These are phyloP conservation scores for Eucalyptus regnans DNA, from an alignment of 345 rosid genomes.

Conservation along the genomic window DNA sequence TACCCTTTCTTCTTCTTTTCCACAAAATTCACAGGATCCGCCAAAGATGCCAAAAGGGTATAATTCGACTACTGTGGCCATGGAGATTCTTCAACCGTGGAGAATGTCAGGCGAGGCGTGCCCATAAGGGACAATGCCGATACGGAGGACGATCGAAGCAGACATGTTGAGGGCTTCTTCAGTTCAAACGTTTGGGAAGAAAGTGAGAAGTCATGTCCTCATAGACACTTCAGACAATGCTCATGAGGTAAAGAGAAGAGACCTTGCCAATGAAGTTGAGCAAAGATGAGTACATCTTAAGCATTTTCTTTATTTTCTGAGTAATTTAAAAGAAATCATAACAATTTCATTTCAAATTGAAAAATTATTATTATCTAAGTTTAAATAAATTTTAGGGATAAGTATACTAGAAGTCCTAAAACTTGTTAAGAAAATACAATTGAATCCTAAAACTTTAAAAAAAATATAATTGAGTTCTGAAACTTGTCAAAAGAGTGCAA, in stretches of 20 bases:
- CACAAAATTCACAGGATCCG: slow-evolving; percentile 38
- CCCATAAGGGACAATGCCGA: slow-evolving; percentile 83
- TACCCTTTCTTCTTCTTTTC: not conserved
- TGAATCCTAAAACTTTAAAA: too few relatives aligned
- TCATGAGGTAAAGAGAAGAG: slow-evolving; percentile 52
- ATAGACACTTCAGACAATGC: slow-evolving; percentile 70
- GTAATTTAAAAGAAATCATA: too few relatives aligned
- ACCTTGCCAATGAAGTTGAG: not conserved
- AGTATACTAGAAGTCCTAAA: too few relatives aligned
- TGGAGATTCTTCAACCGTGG: slow-evolving; percentile 63
- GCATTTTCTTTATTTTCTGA: not conserved
- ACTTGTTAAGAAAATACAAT: too few relatives aligned
- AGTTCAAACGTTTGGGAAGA: slow-evolving; percentile 50
- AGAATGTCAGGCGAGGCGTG: slow-evolving; percentile 63
- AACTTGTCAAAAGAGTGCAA: too few relatives aligned
- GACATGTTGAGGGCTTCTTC: slow-evolving; percentile 81
- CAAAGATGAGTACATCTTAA: not conserved
- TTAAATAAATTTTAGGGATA: too few relatives aligned
- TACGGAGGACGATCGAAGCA: slow-evolving; percentile 69
- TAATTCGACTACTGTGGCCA: slow-evolving; percentile 3
- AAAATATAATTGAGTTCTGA: too few relatives aligned
- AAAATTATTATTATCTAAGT: too few relatives aligned
- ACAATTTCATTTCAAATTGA: too few relatives aligned
- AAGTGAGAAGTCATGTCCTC: slow-evolving; percentile 39
- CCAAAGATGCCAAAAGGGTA: slow-evolving; percentile 62